phyloP scores from a whole-genome alignment of 768 basidiomycete species.

The Tubosaeta sp. region DNA sequence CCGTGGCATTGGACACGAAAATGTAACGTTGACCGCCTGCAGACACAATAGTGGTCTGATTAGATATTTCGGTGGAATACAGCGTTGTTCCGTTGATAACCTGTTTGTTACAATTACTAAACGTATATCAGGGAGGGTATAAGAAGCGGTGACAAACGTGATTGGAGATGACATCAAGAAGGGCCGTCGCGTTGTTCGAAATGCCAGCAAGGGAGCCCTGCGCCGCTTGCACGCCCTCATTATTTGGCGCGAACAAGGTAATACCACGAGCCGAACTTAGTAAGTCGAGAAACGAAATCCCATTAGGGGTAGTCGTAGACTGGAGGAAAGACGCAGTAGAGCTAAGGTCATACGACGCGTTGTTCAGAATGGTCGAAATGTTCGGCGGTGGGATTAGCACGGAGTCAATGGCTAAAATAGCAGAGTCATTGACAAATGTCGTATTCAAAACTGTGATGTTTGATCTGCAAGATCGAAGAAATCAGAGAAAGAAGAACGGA shows the following conservation, averaged over 20 bases:
- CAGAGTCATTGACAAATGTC: constrained; percentile 35
- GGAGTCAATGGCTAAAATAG: constrained; percentile 46
- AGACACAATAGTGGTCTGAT: constrained; percentile 40
- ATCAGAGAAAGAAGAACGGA: neutral
- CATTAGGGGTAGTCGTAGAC: constrained; percentile 20
- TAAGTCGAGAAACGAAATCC: constrained; percentile 24
- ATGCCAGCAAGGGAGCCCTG: constrained; percentile 31
- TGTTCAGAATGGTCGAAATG: constrained; percentile 38
- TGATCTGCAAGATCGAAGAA: constrained; percentile 14
- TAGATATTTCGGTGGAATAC: constrained; percentile 51
- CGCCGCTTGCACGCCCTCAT: constrained; percentile 43
- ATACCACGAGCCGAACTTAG: constrained; percentile 44
- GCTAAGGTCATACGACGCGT: constrained; percentile 38
- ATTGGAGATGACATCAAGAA: constrained; percentile 48
- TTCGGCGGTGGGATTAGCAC: constrained; percentile 52
- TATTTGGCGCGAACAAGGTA: constrained; percentile 64
- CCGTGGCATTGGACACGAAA: constrained; percentile 52
- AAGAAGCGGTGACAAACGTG: constrained; percentile 42
- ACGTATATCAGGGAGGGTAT: neutral
- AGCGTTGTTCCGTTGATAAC: constrained; percentile 64
- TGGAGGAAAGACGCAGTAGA: constrained; percentile 18
- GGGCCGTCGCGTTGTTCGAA: constrained; percentile 42
- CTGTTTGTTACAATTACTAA: constrained; percentile 25
- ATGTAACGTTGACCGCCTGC: constrained; percentile 53
- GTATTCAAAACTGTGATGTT: constrained; percentile 37